Evolutionary conservation across 2,329 filamentous ascomycete species (phyloP), one percentile per base, ranked within the genome.

Genomic region (Raffaelea ambrosiae): DNA sequence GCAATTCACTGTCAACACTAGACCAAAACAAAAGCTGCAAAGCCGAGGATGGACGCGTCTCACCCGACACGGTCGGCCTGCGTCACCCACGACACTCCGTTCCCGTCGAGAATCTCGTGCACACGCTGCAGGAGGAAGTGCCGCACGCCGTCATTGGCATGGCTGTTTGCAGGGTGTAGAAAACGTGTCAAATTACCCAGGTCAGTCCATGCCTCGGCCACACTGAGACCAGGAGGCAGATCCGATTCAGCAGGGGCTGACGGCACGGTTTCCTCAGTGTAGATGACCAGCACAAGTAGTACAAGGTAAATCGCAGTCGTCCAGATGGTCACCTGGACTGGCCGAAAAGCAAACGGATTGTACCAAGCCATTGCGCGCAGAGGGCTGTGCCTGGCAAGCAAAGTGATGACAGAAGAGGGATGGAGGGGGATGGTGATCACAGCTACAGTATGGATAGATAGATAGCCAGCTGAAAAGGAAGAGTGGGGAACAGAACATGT

Each of bases 141-240:
- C 52, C 87, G 82, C 31, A 96, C 82, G 21, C 80, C 70, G 57
- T 95, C 90, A 62, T 96, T 97, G 51, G 79, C 74, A 50, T 74
- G 83, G 55, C 85, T 90, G 66, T 95, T 96, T 70, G 88, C 95
- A 0, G 93, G 91, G 62, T 95, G 93, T 61, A 86, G 93, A 1
- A 74, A 73, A 53, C 73, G 73, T 31, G 85, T 91, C 43, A 98
- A 74, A 48, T 74, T 69, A 51, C 88, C 80, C 29, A 98, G 72
- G 61, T 97, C 90, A 13, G 73, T 66, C 90, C 90, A 97, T 35
- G 91, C 88, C 66, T 94, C 82, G 3, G 83, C 84, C 46, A 97
- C 68, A 59, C 95, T 88, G 58, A 94, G 69, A 18, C 88, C 89
- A 9, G 69, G 60, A 35, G 77, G 76, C 5, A 67, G 67, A 29